A percentile compares a stretch with the other conserved stretches of the same genome.
phyloP scores from a whole-genome alignment of 2,329 filamentous ascomycete species.

The Stachybotrys elegans region DNA sequence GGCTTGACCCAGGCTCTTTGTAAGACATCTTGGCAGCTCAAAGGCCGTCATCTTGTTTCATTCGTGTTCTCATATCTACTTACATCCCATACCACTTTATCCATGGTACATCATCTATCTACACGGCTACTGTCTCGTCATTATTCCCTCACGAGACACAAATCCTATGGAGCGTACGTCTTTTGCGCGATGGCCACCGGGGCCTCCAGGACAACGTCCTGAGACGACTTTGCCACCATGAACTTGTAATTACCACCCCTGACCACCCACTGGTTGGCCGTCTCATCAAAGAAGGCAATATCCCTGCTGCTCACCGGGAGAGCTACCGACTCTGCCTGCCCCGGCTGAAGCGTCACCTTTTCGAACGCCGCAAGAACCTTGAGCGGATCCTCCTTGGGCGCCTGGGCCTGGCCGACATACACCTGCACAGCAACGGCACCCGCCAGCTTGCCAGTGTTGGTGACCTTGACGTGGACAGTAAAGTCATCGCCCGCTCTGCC shows the following conservation, averaged over 20 bases:
- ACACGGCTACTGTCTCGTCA: no score
- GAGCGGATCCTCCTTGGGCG: constrained; percentile 14
- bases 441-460: constrained; percentile 50
- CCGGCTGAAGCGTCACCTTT: constrained; percentile 41
- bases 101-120: no score
- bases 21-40: no score
- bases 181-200: neutral
- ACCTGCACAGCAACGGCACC: constrained; percentile 53
- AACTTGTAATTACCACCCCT: constrained; percentile 23
- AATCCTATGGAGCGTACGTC: neutral
- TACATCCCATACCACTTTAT: no score
- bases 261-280: constrained; percentile 19
- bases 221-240: neutral
- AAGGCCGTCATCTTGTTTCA: no score
- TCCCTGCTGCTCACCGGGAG: constrained; percentile 17
- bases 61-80: no score
- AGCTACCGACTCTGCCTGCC: constrained; percentile 17
- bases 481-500: constrained; percentile 23
- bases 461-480: constrained; percentile 44
- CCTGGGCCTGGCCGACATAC: constrained; percentile 32
- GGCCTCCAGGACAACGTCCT: constrained; percentile 15
- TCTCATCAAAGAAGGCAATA: constrained; percentile 23
- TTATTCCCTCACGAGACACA: no score
- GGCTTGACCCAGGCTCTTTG: no score
- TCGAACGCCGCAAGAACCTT: constrained; percentile 67